A percentile compares a stretch with the other conserved stretches of the same genome.
Conservation (phyloP, 768 basidiomycete genomes). For the Sutorius australiensis region DNA sequence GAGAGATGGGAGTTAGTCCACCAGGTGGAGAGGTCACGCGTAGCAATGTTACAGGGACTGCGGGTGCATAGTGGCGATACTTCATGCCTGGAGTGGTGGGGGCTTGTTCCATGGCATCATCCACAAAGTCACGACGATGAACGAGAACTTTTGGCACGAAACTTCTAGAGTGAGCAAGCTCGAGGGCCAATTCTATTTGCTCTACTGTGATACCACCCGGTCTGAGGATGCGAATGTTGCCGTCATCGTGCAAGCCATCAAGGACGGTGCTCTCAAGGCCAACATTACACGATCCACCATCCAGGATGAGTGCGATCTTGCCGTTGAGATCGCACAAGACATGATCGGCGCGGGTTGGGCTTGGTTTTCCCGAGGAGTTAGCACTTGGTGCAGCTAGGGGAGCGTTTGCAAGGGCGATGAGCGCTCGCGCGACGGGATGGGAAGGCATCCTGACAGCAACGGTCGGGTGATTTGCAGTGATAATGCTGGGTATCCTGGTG, state of each 20-base stretch:
- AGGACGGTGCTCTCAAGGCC: conserved; percentile 96
- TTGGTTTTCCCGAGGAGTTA: conserved; percentile 91
- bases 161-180: conserved; percentile 35
- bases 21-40: conserved; percentile 46
- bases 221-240: conserved; percentile 74
- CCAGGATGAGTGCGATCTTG: conserved; percentile 74
- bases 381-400: conserved; percentile 95
- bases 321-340: conserved; percentile 75
- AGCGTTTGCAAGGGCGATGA: conserved; percentile 68
- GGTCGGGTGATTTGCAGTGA: conserved; percentile 75
- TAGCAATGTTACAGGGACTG: conserved; percentile 79
- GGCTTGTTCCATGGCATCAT: conserved; percentile 62
- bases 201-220: conserved; percentile 94
- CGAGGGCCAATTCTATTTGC: conserved; percentile 64
- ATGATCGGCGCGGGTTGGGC: conserved; percentile 86
- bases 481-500: conserved; percentile 58
- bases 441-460: conserved; percentile 94
- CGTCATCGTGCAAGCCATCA: conserved; percentile 76
- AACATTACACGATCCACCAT: conserved; percentile 87
- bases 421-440: conserved; percentile 86
- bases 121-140: conserved; percentile 72
- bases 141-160: conserved; percentile 64
- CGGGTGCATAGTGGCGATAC: conserved; percentile 94
- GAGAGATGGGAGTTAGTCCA: conserved; percentile 29
- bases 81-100: conserved; percentile 99